These are phyloP conservation scores for Sporothrix inflata DNA, from an alignment of 2,329 filamentous ascomycete species.

Conservation along the genomic window DNA sequence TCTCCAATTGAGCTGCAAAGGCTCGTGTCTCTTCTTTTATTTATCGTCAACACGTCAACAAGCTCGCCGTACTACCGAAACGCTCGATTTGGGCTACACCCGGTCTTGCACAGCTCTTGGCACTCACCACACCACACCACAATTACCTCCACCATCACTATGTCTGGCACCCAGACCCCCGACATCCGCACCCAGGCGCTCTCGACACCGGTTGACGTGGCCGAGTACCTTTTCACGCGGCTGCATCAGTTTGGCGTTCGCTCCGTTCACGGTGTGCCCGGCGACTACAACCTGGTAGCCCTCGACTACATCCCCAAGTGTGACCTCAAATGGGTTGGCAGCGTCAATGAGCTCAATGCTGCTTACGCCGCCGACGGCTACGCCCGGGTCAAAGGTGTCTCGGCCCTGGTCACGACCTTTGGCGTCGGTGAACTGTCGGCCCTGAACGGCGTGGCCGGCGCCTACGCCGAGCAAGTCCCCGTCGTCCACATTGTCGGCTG, in stretches of 20 bases:
- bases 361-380: conserved; percentile 66
- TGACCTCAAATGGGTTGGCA: conserved; percentile 54
- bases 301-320: conserved; percentile 54
- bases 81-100: no score
- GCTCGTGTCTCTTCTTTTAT: not conserved
- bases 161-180: conserved; percentile 28
- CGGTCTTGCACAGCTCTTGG: not conserved
- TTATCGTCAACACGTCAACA: not conserved
- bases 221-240: conserved; percentile 56
- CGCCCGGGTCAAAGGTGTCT: conserved; percentile 60
- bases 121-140: not conserved
- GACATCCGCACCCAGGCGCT: conserved; percentile 35
- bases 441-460: conserved; percentile 59
- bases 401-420: conserved; percentile 61
- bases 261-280: conserved; percentile 55
- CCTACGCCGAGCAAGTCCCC: conserved; percentile 59
- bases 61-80: not conserved
- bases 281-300: conserved; percentile 58
- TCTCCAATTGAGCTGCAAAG: conserved; percentile 2
- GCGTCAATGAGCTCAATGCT: conserved; percentile 60
- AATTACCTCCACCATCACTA: not conserved
- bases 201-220: conserved; percentile 53
- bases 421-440: conserved; percentile 60
- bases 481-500: conserved; percentile 56
- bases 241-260: conserved; percentile 52